Conservation (phyloP, 2,329 filamentous ascomycete genomes). For the Ploettnerulaceae sp. region DNA sequence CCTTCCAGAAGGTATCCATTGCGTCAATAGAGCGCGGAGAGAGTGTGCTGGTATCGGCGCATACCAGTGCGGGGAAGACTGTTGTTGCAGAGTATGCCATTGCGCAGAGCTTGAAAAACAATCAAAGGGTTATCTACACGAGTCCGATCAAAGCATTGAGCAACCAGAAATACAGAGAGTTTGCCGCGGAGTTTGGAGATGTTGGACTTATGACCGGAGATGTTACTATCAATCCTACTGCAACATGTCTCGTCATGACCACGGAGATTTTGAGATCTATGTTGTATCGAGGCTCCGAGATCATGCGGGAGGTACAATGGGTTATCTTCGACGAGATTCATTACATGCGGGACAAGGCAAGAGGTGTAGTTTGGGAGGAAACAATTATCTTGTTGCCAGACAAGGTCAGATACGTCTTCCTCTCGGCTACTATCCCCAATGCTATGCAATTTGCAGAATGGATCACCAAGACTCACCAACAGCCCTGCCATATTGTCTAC, state of each 20-base stretch:
- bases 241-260: constrained; percentile 97
- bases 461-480: constrained; percentile 96
- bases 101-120: constrained; percentile 92
- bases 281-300: constrained; percentile 96
- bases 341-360: constrained; percentile 90
- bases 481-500: constrained; percentile 98
- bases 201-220: constrained; percentile 98
- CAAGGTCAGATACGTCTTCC: constrained; percentile 97
- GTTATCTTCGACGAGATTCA: constrained; percentile 98
- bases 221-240: constrained; percentile 98
- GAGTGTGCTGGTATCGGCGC: constrained; percentile 93
- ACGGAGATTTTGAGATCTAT: constrained; percentile 98
- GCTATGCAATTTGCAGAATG: constrained; percentile 99
- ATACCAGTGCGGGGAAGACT: constrained; percentile 96
- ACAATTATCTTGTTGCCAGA: constrained; percentile 97
- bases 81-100: constrained; percentile 98
- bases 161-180: constrained; percentile 98
- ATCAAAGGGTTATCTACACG: constrained; percentile 98
- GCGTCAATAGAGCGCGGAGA: constrained; percentile 93
- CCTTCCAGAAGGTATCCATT: constrained; percentile 93
- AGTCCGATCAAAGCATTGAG: constrained; percentile 98
- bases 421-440: constrained; percentile 97
- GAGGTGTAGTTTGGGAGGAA: constrained; percentile 98
- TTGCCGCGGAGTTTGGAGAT: constrained; percentile 91
- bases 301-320: constrained; percentile 99